Evolutionary conservation across 2,329 filamentous ascomycete species (phyloP), one percentile per base, ranked within the genome.

Genomic region (Pseudogymnoascus sp.): DNA sequence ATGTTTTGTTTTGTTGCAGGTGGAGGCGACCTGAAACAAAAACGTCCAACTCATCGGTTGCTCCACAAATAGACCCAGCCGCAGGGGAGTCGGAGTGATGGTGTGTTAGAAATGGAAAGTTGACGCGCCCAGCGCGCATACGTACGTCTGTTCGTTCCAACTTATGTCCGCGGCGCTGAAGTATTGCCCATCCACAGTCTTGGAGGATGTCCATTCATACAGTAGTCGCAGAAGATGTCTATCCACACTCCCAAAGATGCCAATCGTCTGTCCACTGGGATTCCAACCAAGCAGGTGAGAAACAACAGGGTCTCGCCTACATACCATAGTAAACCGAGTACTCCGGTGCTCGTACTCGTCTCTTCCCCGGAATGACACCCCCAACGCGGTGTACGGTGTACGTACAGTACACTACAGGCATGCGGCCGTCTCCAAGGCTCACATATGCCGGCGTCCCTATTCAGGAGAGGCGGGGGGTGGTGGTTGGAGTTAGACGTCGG

Each of bases 21-120:
- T 28, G 49, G n/a, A 56, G 49, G 14, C 25, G 8, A 34, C 49
- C 49, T 56, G 49, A 56, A 56, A 56, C 49, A 56, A 56, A 56
- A 56, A 56, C 49, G 49, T 56, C 49, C 28, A 56, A 34, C 49
- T 56, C 49, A 56, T 56, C 49, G 49, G 46, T 56, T 56, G 49
- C 49, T 34, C 49, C 49, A 56, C 49, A 34, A 56, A 56, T 56
- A 56, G 49, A 56, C 49, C 49, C 49, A 56, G 49, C 25, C 25
- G 8, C 28, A 34, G 49, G 49, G 28, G 8, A 31, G 25, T 8
- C 4, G 28, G 49, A 56, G 49, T 56, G 49, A 25, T 56, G 28
- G 8, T 56, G 46, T 56, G 25, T 34, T 56, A 18, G 46, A 53
- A 53, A 53, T 31, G n/a, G 2, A 31, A 53, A 53, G 25, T 49